Evolutionary conservation across 169 alveolate genomes (phyloP).

Genomic region (Plasmodium coatneyi): DNA sequence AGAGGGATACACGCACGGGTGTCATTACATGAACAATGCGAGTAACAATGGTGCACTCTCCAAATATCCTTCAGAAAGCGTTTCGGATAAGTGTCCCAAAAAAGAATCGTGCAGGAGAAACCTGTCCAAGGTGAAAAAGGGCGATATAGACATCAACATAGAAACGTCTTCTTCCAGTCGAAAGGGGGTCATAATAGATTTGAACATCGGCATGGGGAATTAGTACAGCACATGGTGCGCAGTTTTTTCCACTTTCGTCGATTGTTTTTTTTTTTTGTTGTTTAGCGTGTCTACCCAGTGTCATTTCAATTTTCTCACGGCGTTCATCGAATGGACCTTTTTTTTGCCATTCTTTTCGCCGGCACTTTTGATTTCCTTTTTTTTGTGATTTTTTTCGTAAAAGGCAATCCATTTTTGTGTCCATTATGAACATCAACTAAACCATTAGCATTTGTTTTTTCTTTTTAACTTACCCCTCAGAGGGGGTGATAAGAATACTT

Average conservation of each 20-base stretch:
- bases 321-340: background rate
- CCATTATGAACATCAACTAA: background rate
- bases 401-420: background rate
- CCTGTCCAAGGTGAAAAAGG: slow-evolving; percentile 51
- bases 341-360: background rate
- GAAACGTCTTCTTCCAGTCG: slow-evolving; percentile 66
- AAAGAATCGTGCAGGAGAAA: slow-evolving; percentile 53
- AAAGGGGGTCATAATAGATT: slow-evolving; percentile 47
- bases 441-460: background rate
- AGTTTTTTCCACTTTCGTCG: background rate
- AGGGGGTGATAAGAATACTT: background rate
- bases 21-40: background rate
- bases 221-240: background rate
- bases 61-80: background rate
- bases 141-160: slow-evolving; percentile 69
- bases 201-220: slow-evolving; percentile 62
- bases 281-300: background rate
- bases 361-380: background rate
- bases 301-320: background rate
- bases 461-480: background rate
- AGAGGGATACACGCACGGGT: slow-evolving; percentile 16
- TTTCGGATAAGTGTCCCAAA: slow-evolving; percentile 8
- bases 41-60: background rate
- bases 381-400: background rate
- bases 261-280: too few species aligned